These are phyloP conservation scores for Solanum paucissectum DNA, from an alignment of 257 asterid genomes.

Conservation along the genomic window DNA sequence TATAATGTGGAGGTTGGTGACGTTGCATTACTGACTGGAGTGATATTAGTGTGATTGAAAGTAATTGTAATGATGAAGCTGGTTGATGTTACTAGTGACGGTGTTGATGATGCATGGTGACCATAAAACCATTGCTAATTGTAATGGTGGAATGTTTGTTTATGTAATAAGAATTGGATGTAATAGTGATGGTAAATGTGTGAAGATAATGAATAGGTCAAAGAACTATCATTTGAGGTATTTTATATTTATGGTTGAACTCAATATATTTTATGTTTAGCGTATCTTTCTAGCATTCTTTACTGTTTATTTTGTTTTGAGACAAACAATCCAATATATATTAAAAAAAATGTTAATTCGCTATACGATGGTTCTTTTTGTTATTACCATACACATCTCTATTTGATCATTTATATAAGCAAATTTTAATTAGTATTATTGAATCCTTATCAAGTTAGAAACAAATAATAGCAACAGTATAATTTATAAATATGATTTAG, in stretches of 20 bases:
- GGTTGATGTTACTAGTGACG: no score
- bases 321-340: no score
- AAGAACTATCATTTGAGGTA: neutral
- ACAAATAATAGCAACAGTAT: no score
- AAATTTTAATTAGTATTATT: neutral
- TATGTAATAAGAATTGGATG: neutral
- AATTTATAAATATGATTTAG: neutral
- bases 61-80: no score
- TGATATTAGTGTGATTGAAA: fast-evolving
- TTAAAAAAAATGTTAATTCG: no score
- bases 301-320: no score
- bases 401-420: neutral
- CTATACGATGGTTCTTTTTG: neutral
- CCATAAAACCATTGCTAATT: neutral
- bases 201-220: neutral
- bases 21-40: no score
- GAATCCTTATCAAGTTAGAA: no score
- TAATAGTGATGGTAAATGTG: neutral
- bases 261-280: neutral
- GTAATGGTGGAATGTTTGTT: neutral
- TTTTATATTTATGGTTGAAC: no score
- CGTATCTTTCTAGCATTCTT: neutral
- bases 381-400: neutral
- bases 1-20: neutral
- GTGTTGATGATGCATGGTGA: no score